These are phyloP conservation scores for Calonectria pteridis DNA, from an alignment of 2,329 filamentous ascomycete species.

Conservation along the genomic window DNA sequence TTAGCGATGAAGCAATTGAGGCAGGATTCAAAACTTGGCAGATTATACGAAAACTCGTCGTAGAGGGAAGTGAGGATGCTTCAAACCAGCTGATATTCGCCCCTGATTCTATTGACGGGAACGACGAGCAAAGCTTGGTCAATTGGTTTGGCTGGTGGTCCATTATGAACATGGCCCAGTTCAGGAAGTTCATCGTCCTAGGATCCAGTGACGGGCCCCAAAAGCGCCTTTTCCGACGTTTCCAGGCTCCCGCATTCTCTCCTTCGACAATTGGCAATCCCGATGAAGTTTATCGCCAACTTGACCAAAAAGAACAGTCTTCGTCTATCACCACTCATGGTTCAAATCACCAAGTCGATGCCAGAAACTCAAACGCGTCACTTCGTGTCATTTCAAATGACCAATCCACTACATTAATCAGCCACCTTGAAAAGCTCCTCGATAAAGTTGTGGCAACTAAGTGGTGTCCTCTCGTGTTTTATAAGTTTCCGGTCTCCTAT, in stretches of 20 bases:
- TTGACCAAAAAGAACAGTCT: conserved; percentile 19
- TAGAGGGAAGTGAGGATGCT: not conserved
- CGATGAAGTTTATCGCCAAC: conserved; percentile 42
- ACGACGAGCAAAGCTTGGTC: conserved; percentile 72
- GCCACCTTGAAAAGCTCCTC: conserved; percentile 26
- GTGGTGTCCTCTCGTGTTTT: conserved; percentile 48
- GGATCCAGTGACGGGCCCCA: conserved; percentile 55
- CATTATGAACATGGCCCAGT: conserved; percentile 60
- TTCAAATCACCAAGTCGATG: not conserved
- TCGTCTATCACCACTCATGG: not conserved
- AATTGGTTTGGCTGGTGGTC: conserved; percentile 75
- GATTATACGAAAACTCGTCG: conserved; percentile 35
- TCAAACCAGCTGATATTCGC: conserved; percentile 57
- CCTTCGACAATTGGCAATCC: conserved; percentile 52
- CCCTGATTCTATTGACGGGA: conserved; percentile 62
- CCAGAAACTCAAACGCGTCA: not conserved
- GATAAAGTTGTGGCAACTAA: not conserved
- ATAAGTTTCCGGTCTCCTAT: conserved; percentile 57
- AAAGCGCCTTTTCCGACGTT: conserved; percentile 40
- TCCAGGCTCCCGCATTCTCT: conserved; percentile 48
- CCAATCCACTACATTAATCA: conserved; percentile 18
- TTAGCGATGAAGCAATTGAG: conserved; percentile 29
- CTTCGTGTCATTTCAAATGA: conserved; percentile 22
- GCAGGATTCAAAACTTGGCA: conserved; percentile 40
- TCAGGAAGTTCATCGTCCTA: conserved; percentile 67